Percentiles rank a stretch among this genome's conserved stretches.
Evolutionary conservation across 176 grass and related monocot species (phyloP).

Genomic region (Coix lacrymajobi): DNA sequence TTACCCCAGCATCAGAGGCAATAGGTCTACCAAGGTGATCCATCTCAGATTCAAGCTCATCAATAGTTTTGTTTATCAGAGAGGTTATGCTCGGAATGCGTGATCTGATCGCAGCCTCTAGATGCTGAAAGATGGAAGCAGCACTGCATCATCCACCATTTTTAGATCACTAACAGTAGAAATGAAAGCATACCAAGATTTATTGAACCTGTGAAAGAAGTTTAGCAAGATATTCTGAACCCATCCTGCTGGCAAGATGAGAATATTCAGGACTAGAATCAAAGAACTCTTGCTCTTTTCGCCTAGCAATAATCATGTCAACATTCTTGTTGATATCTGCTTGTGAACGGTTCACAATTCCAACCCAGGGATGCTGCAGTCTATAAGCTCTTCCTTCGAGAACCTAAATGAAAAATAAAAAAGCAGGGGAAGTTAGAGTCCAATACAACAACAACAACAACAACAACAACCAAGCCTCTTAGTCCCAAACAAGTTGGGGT

Average conservation of each 20-base stretch:
- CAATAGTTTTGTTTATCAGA: constrained; percentile 89
- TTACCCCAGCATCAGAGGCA: constrained; percentile 80
- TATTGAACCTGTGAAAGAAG: constrained; percentile 70
- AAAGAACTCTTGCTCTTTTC: constrained; percentile 81
- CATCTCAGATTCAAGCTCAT: constrained; percentile 96
- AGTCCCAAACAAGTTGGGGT: too few relatives aligned
- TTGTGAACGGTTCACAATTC: constrained; percentile 92
- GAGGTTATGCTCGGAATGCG: constrained; percentile 83
- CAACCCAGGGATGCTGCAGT: constrained; percentile 85
- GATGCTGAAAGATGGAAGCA: constrained; percentile 52
- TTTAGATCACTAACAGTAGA: neutral
- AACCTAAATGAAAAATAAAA: constrained; percentile 39
- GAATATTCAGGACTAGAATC: constrained; percentile 74
- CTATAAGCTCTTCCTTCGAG: constrained; percentile 85
- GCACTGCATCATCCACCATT: constrained; percentile 16
- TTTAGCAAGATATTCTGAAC: constrained; percentile 88
- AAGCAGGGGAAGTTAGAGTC: neutral
- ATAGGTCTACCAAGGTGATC: constrained; percentile 84
- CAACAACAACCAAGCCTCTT: too few relatives aligned
- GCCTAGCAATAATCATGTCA: constrained; percentile 76
- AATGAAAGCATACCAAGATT: neutral
- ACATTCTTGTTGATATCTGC: constrained; percentile 84
- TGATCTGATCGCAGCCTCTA: constrained; percentile 87
- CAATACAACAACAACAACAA: neutral
- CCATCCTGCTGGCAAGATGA: constrained; percentile 82